These are phyloP conservation scores for Termitomyces sp. DNA, from an alignment of 768 basidiomycete genomes.

Conservation along the genomic window DNA sequence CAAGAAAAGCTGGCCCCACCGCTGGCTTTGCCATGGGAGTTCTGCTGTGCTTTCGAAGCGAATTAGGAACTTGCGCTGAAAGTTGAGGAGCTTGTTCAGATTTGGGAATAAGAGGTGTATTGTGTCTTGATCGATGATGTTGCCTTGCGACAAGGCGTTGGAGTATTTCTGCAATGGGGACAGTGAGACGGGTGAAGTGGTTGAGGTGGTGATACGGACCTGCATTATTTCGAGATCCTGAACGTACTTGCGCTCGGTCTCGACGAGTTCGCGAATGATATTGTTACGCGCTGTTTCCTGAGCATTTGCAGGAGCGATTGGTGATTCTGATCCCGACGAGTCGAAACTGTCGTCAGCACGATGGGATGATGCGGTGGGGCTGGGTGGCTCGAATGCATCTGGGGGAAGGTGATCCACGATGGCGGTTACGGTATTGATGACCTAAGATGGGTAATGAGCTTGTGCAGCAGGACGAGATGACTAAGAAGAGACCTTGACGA, in stretches of 20 bases:
- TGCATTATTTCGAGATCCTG: conserved; percentile 96
- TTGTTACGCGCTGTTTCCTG: conserved; percentile 71
- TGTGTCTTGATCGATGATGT: conserved; percentile 90
- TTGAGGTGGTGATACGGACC: conserved; percentile 44
- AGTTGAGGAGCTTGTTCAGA: conserved; percentile 92
- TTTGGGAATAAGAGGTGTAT: conserved; percentile 95
- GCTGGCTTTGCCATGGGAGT: conserved; percentile 77
- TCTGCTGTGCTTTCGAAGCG: conserved; percentile 85
- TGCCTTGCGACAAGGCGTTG: conserved; percentile 74
- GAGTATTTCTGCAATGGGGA: conserved; percentile 73
- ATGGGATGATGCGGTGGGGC: conserved; percentile 56
- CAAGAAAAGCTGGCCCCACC: conserved; percentile 84
- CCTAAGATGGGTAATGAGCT: conserved; percentile 42
- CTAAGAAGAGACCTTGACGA: conserved; percentile 77
- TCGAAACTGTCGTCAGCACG: conserved; percentile 61
- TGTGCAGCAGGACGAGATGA: conserved; percentile 7
- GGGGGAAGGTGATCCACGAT: conserved; percentile 76
- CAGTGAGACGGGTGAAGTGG: conserved; percentile 19
- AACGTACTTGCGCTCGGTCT: conserved; percentile 95
- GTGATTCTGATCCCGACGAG: conserved; percentile 47
- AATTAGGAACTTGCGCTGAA: conserved; percentile 93
- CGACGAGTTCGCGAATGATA: conserved; percentile 85
- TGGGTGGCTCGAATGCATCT: conserved; percentile 56
- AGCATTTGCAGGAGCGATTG: conserved; percentile 46
- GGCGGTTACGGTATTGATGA: conserved; percentile 84